Percentiles rank a stretch among this genome's conserved stretches.
phyloP scores from a whole-genome alignment of 2,329 filamentous ascomycete genomes.

The Penicillium sp. region DNA sequence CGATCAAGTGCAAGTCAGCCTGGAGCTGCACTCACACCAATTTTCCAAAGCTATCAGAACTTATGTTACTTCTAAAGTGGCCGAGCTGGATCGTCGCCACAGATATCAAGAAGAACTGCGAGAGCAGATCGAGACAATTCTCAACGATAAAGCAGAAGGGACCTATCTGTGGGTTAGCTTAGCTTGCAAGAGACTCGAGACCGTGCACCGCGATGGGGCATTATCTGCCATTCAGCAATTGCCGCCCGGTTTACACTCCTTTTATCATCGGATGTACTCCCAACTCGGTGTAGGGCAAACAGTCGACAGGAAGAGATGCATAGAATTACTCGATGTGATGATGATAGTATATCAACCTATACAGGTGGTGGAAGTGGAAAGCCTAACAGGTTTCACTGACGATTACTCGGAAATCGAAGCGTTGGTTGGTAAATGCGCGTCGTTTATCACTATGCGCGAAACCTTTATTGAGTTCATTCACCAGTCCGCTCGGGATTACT shows the following conservation, averaged over 20 bases:
- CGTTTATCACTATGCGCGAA: conserved; percentile 23
- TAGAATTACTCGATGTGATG: conserved; percentile 26
- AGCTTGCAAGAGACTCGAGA: conserved; percentile 28
- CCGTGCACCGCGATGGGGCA: conserved; percentile 2
- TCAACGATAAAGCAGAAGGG: conserved; percentile 19
- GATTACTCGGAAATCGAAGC: conserved; percentile 5
- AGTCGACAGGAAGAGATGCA: conserved; percentile 14
- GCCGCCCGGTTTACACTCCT: conserved; percentile 20
- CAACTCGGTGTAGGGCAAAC: conserved; percentile 17
- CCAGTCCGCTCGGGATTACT: conserved; percentile 29
- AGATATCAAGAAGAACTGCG: conserved; percentile 7
- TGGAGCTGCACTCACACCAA: conserved; percentile 14
- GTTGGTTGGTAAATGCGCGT: conserved; percentile 23
- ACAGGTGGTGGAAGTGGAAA: conserved; percentile 22
- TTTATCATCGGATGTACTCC: conserved; percentile 25
- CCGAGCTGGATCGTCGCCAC: conserved; percentile 17
- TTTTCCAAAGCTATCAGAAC: conserved; percentile 19
- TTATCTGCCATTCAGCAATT: conserved; percentile 17
- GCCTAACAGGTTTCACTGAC: conserved; percentile 19
- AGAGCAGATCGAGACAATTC: conserved; percentile 6
- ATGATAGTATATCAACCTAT: conserved; percentile 26
- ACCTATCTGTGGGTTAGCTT: conserved; percentile 32
- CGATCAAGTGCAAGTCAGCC: conserved; percentile 15
- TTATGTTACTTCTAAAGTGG: conserved; percentile 22
- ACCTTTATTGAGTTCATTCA: conserved; percentile 29